Conservation (phyloP, 306 rosid species). For the Prunus fruticosa region DNA sequence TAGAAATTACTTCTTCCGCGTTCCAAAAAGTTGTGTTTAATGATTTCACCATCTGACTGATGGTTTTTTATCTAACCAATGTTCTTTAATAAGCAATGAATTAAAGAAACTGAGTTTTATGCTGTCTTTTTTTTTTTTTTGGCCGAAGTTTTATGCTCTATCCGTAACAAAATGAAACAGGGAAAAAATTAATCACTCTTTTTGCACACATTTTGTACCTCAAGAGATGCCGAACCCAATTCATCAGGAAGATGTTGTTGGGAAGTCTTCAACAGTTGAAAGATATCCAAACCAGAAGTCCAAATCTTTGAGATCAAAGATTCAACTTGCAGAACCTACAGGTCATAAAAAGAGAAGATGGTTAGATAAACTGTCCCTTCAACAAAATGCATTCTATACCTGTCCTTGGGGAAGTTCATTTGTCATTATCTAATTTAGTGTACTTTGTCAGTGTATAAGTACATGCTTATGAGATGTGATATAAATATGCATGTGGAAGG, state of each 20-base stretch:
- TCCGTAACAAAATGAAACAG: not conserved
- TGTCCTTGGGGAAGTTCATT: not conserved
- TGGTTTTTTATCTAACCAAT: not conserved
- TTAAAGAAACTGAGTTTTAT: not conserved
- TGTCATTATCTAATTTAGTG: not conserved
- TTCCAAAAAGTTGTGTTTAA: not conserved
- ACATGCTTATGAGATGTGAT: not conserved
- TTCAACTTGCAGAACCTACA: constrained; percentile 73
- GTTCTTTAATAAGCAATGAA: not conserved
- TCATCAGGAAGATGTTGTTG: constrained; percentile 47
- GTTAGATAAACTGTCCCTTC: constrained; percentile 3
- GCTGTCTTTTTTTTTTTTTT: not conserved
- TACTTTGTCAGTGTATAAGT: not conserved
- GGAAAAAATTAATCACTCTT: not conserved
- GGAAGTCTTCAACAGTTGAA: constrained; percentile 60
- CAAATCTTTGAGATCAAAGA: constrained; percentile 52
- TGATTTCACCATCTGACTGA: not conserved
- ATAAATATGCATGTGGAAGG: not conserved
- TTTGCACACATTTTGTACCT: constrained; percentile 44
- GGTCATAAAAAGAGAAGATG: constrained; percentile 30
- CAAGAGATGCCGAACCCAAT: constrained; percentile 53
- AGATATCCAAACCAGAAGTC: constrained; percentile 47
- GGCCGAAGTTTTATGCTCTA: not conserved
- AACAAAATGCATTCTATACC: not conserved
- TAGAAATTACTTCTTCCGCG: not conserved